Base-by-base conservation (phyloP, 305 asterid genomes). In the Euphrasia arctica region DNA sequence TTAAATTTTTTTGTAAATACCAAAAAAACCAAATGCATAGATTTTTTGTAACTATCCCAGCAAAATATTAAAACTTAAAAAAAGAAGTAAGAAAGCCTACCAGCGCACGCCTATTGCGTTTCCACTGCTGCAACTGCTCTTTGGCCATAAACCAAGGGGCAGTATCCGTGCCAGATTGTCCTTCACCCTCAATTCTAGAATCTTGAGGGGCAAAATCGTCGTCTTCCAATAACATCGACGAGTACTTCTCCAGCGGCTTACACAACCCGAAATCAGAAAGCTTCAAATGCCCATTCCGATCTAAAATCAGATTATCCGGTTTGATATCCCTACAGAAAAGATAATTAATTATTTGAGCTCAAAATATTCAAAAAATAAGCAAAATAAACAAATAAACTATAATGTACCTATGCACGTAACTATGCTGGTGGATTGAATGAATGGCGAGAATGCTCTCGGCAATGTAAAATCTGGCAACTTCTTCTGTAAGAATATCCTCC, bases 181-280 rank as follows among this genome's bases (percentile, higher is more conserved):
- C 84, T 28, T 83, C 89, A 63, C 63, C 48, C 14, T 79, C 93
- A 60, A 52, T 70, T 72, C 43, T 66, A 62, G 85, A 56, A 70
- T 82, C 91, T 65, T 74, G 84, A 75, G 74, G 67, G 47, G 80
- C 54, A 34, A 91, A 71, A 77, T 84, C 94, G 7, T 86, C 90
- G 45, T 88, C 96, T 79, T 83, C 95, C 73, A 91, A 63, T 70
- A 89, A 71, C 62, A 88, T 80, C 51, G 98, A 88, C 39, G 98
- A 86, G 79, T 91, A 91, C 64, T 85, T 85, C 54, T 90, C 96
- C 71, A 93, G 77, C 32, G 98, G 97, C 75, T 93, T 93, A 67
- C 98, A 93, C 78, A 90, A 79, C 70, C 98, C 98, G 71, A 93
- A 90, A 76, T 93, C 98, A 14, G 98, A 93, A 74, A 93, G 97